Conservation (phyloP, 2,329 filamentous ascomycete genomes). For the Beauveria sp. region DNA sequence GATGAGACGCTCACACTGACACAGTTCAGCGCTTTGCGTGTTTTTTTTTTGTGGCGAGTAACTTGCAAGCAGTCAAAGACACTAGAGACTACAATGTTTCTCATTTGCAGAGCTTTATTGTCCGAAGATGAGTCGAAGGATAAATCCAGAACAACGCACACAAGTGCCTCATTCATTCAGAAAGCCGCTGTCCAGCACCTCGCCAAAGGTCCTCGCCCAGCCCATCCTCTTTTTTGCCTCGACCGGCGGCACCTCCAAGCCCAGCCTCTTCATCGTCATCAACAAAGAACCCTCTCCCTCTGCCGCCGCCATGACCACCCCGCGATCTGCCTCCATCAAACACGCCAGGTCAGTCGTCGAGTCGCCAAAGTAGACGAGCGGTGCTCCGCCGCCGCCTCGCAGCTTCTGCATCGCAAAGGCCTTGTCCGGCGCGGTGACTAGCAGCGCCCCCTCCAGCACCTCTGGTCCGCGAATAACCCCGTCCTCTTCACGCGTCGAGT, state of each 20-base stretch:
- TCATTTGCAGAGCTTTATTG: too few species aligned
- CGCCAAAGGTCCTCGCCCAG: slow-evolving; percentile 15
- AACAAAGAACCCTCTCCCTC: slow-evolving; percentile 26
- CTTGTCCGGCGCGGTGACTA: slow-evolving; percentile 39
- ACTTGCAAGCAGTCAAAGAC: too few species aligned
- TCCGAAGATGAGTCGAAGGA: too few species aligned
- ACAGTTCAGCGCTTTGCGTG: too few species aligned
- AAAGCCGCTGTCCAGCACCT: slow-evolving; percentile 28
- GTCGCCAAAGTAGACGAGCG: slow-evolving; percentile 49
- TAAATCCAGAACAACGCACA: not conserved
- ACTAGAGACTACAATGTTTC: too few species aligned
- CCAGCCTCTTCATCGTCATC: slow-evolving; percentile 29
- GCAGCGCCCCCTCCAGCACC: slow-evolving; percentile 16
- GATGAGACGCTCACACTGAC: too few species aligned
- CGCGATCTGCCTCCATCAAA: slow-evolving; percentile 32
- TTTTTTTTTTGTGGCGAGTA: too few species aligned
- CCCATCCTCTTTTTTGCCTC: not conserved
- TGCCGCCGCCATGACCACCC: slow-evolving; percentile 37
- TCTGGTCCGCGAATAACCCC: slow-evolving; percentile 35
- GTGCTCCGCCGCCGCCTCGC: slow-evolving; percentile 16
- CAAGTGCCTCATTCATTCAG: slow-evolving; percentile 12
- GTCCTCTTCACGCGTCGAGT: slow-evolving; percentile 28
- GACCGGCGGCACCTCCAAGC: slow-evolving; percentile 31
- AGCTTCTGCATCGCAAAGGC: slow-evolving; percentile 28
- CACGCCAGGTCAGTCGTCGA: slow-evolving; percentile 50